A percentile compares a stretch with the other conserved stretches of the same genome.
Evolutionary conservation across 441 rosid species (phyloP).

Genomic region (Cnidoscolus chayamansa): DNA sequence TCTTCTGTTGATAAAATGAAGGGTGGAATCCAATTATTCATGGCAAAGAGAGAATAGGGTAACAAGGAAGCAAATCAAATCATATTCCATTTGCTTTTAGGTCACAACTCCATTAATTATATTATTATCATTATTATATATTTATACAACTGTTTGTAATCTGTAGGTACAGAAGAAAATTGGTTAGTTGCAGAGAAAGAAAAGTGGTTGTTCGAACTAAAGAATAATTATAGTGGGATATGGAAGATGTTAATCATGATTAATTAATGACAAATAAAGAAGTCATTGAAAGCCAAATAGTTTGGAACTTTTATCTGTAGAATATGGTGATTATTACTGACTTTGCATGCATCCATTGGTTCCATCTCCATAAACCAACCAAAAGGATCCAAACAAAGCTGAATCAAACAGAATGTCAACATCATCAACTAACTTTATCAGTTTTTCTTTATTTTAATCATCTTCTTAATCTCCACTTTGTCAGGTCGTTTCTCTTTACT

Average conservation of each 20-base stretch:
- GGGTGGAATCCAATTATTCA: too few species aligned
- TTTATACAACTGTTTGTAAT: not conserved
- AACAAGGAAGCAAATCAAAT: too few species aligned
- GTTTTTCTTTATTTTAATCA: not conserved
- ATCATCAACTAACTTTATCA: not conserved
- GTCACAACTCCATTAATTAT: too few species aligned
- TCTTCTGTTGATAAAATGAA: too few species aligned
- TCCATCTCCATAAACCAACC: not conserved
- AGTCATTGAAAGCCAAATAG: not conserved
- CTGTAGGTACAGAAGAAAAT: not conserved
- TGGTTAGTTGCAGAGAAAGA: too few species aligned
- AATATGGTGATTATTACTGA: not conserved
- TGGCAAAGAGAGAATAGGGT: too few species aligned
- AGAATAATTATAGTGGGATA: not conserved
- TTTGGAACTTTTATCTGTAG: not conserved
- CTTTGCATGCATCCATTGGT: not conserved
- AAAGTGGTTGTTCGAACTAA: not conserved
- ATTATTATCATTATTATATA: too few species aligned
- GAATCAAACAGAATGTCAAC: conserved; percentile 1
- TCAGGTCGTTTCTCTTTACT: not conserved
- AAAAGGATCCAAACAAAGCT: conserved; percentile 1
- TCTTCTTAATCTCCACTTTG: conserved; percentile 1
- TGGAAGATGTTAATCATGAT: not conserved
- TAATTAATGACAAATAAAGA: not conserved
- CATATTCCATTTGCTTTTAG: not conserved